Base-by-base conservation (phyloP, 2,329 filamentous ascomycete species). In the Fusarium sp. region DNA sequence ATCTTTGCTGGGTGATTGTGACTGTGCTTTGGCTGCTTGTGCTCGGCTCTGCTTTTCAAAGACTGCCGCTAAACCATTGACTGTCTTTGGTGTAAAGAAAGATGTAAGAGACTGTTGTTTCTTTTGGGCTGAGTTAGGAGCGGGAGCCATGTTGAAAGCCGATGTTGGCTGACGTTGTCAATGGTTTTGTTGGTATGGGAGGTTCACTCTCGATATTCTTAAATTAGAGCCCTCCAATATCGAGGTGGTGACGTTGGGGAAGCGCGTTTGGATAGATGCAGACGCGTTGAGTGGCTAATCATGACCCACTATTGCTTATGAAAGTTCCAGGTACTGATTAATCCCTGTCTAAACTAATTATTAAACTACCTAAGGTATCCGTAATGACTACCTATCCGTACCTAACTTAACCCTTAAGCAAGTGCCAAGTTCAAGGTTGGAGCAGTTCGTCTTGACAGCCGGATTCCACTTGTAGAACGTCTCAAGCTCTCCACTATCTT, bases 101-200 rank as follows among this genome's bases (percentile, higher is more conserved):
- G 89, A 94, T 4, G 93, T 96, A 63, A 97, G 90, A 1, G 93
- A 92, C 69, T 90, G 87, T 75, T 97, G 93, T 72, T 90, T 92
- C 78, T 91, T 91, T 54, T 77, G 80, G 26, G 79, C 70, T 0
- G 80, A 68, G 50, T 82, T 82, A 2, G 82, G 58, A 39, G 70
- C 53, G 11, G 78, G 77, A 20, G 78, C 71, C 78, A 80, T 80
- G 15, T 19, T 68, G 54, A n/a, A 46, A 24, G 36, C 30, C 20
- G 20, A 36, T 15, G 21, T n/a, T 26, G 43, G 38, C 19, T 26
- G 23, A 7, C 44, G 43, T 54, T 32, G 46, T 21, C 19, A 15
- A 9, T 50, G 34, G 21, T 32, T 30, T 67, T 42, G 44, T 42
- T 30, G 51, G 45, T 34, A 24, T 59, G 53, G 20, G 48, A 46